Conservation (phyloP, 164 flowering plant species). For the Macadamia integrifolia region DNA sequence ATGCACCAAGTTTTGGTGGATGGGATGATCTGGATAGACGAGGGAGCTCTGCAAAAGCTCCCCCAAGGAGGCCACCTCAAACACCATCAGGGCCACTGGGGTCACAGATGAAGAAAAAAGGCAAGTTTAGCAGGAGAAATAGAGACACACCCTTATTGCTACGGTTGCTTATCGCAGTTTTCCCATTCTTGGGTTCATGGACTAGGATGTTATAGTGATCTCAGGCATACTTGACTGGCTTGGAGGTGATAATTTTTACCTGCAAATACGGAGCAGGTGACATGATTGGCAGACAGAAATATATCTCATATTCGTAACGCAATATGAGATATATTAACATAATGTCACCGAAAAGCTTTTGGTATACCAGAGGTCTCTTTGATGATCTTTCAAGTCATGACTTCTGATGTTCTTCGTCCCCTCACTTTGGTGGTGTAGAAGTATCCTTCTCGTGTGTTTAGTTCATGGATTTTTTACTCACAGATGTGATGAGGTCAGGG, state of each 20-base stretch:
- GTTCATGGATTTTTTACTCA: too few relatives aligned
- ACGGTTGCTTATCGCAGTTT: conserved; percentile 62
- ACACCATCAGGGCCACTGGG: conserved; percentile 9
- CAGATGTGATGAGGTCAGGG: too few relatives aligned
- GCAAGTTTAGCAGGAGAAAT: conserved; percentile 35
- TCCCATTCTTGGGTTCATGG: conserved; percentile 84
- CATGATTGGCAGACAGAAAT: too few relatives aligned
- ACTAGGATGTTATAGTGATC: conserved; percentile 35
- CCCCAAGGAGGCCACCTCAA: conserved; percentile 17
- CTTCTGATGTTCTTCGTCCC: background rate
- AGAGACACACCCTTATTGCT: conserved; percentile 50
- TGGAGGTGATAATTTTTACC: background rate
- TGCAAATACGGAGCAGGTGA: background rate
- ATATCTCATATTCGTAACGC: too few relatives aligned
- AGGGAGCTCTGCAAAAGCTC: conserved; percentile 11
- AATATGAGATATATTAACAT: too few relatives aligned
- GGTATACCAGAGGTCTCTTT: too few relatives aligned
- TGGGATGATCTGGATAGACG: conserved; percentile 77
- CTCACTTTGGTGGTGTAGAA: background rate
- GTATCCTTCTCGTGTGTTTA: background rate
- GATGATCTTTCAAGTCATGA: too few relatives aligned
- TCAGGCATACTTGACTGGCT: background rate
- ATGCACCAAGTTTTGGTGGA: conserved; percentile 56
- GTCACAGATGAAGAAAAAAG: conserved; percentile 16
- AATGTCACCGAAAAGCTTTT: background rate